Evolutionary conservation across 768 basidiomycete species (phyloP).

Genomic region (Phaeotremella skinneri): DNA sequence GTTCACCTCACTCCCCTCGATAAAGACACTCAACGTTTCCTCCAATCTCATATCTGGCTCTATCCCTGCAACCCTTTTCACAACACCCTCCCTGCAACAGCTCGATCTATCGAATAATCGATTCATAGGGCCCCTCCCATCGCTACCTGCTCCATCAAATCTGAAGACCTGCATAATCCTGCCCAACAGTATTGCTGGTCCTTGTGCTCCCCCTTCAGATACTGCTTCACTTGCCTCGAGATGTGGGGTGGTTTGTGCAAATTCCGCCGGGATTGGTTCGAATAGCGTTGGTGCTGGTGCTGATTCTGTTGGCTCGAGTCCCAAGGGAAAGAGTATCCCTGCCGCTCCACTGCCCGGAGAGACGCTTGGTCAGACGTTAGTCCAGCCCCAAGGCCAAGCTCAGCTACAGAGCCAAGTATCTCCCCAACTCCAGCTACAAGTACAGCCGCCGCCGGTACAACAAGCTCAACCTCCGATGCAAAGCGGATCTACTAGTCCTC

Average conservation of each 20-base stretch:
- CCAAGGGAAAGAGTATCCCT: conserved; percentile 2
- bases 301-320: not conserved
- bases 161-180: conserved; percentile 19
- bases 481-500: too few relatives aligned
- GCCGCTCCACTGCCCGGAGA: conserved; percentile 24
- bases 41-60: conserved; percentile 7
- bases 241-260: conserved; percentile 14
- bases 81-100: conserved; percentile 10
- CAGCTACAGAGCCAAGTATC: too few relatives aligned
- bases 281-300: too few relatives aligned
- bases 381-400: too few relatives aligned
- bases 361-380: not conserved
- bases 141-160: conserved; percentile 1
- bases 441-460: not conserved
- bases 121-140: conserved; percentile 21
- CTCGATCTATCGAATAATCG: conserved; percentile 26
- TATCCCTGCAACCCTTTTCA: conserved; percentile 18
- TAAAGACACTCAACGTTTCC: conserved; percentile 21
- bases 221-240: conserved; percentile 7
- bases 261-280: too few relatives aligned
- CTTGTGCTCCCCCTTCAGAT: conserved; percentile 17
- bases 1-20: conserved; percentile 12
- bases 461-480: conserved; percentile 1
- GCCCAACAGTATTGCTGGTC: conserved; percentile 14
- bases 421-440: not conserved